These are phyloP conservation scores for Calonectria leucothoes DNA, from an alignment of 2,329 filamentous ascomycete genomes.

Conservation along the genomic window DNA sequence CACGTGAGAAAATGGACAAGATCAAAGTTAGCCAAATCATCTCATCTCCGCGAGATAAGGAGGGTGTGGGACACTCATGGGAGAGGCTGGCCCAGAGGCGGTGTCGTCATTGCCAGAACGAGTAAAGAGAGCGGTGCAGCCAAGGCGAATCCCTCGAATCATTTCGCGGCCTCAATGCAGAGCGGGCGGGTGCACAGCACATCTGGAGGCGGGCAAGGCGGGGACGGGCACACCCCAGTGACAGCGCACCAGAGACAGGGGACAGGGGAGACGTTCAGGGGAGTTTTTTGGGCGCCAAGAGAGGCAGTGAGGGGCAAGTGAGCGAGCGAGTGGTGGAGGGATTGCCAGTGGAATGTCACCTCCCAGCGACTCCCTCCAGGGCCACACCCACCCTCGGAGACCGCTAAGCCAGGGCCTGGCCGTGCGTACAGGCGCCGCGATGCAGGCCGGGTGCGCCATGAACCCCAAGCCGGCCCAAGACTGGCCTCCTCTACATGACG, in stretches of 20 bases:
- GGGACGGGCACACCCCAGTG: not conserved
- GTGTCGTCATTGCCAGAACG: constrained; percentile 33
- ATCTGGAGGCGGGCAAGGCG: not conserved
- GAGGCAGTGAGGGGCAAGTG: not conserved
- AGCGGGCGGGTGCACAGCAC: not conserved
- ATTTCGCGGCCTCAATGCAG: not conserved
- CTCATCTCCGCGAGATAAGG: constrained; percentile 11
- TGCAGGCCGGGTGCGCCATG: constrained; percentile 5
- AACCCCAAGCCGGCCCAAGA: not conserved
- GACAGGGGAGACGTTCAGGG: not conserved
- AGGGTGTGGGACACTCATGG: not conserved
- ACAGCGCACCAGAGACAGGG: not conserved
- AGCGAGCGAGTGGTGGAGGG: not conserved
- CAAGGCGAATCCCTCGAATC: constrained; percentile 17
- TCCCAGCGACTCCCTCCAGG: not conserved
- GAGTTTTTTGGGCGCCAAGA: not conserved
- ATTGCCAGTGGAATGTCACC: not conserved
- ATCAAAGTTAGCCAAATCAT: constrained; percentile 3
- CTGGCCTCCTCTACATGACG: not conserved
- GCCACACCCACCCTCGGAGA: not conserved
- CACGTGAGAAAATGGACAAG: not conserved
- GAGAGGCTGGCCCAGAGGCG: constrained; percentile 10
- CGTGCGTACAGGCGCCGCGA: not conserved
- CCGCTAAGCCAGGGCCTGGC: not conserved
- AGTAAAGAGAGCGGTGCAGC: constrained; percentile 25